Conservation (phyloP, 78 protist genomes). For the Planoprotostelium fungivorum region DNA sequence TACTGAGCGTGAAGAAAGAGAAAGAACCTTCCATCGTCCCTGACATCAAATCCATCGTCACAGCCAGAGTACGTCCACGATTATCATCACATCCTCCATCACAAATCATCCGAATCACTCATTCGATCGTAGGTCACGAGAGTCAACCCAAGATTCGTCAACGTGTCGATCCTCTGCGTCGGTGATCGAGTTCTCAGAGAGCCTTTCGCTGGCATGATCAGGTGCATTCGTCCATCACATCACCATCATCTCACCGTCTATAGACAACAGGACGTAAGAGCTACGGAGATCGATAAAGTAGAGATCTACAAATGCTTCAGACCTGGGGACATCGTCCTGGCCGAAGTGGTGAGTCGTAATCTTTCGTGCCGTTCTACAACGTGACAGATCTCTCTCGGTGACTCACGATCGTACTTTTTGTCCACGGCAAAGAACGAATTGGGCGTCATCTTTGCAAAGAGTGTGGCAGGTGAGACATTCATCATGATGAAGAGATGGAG, state of each 20-base stretch:
- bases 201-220: slow-evolving; percentile 53
- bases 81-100: neutral
- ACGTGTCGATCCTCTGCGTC: slow-evolving; percentile 59
- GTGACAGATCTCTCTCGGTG: slow-evolving; percentile 78
- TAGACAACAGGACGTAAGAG: slow-evolving; percentile 73
- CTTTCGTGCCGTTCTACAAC: neutral
- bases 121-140: slow-evolving; percentile 16
- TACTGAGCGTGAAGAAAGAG: slow-evolving; percentile 11
- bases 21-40: slow-evolving; percentile 59
- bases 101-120: neutral
- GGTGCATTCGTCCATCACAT: neutral
- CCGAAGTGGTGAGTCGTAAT: slow-evolving; percentile 55
- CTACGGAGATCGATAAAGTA: slow-evolving; percentile 78
- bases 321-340: slow-evolving; percentile 78
- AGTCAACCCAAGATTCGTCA: slow-evolving; percentile 50
- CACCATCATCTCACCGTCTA: neutral
- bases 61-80: slow-evolving; percentile 11
- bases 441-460: slow-evolving; percentile 84
- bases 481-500: neutral
- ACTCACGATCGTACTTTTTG: slow-evolving; percentile 70
- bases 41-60: slow-evolving; percentile 56
- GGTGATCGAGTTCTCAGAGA: slow-evolving; percentile 53
- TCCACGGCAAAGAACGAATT: slow-evolving; percentile 80
- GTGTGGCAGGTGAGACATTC: slow-evolving; percentile 53
- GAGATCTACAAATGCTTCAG: slow-evolving; percentile 78